Conservation (phyloP, 1,284 basidiomycete genomes). For the Cystobasidiaceae sp. region DNA sequence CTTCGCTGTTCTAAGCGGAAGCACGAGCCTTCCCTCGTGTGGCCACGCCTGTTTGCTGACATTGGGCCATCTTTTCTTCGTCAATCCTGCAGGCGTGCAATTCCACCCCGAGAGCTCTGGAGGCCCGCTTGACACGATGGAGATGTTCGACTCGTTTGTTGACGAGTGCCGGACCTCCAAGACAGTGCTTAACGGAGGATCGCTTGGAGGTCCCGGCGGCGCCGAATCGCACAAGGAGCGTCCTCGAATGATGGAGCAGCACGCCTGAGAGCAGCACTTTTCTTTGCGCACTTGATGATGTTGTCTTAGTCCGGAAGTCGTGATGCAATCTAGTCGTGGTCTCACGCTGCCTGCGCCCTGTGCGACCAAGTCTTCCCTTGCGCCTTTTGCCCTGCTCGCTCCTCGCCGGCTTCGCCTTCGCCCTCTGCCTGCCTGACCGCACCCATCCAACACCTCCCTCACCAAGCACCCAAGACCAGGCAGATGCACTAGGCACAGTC, state of each 20-base stretch:
- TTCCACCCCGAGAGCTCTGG: slow-evolving; percentile 88
- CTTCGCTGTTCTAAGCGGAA: no score
- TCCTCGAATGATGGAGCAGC: slow-evolving; percentile 23
- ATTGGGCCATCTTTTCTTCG: background rate
- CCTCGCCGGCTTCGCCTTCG: no score
- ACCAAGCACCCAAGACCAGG: no score
- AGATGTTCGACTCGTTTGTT: slow-evolving; percentile 52
- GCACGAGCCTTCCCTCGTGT: background rate
- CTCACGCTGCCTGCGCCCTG: no score
- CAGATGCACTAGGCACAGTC: no score
- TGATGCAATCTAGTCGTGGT: no score
- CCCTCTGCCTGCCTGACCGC: no score
- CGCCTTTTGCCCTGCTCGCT: no score
- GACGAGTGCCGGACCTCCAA: slow-evolving; percentile 27
- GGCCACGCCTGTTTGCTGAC: background rate
- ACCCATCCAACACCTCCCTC: no score
- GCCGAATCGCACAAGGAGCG: background rate
- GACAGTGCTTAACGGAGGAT: slow-evolving; percentile 23
- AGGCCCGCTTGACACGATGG: slow-evolving; percentile 86
- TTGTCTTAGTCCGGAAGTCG: no score
- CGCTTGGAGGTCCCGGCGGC: background rate
- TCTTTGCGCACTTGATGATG: no score
- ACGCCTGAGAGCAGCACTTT: background rate
- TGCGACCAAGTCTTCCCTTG: no score
- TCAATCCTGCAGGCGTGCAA: slow-evolving; percentile 54